Evolutionary conservation across 177 flowering plant genomes (phyloP).

Genomic region (Vitis hybrid): DNA sequence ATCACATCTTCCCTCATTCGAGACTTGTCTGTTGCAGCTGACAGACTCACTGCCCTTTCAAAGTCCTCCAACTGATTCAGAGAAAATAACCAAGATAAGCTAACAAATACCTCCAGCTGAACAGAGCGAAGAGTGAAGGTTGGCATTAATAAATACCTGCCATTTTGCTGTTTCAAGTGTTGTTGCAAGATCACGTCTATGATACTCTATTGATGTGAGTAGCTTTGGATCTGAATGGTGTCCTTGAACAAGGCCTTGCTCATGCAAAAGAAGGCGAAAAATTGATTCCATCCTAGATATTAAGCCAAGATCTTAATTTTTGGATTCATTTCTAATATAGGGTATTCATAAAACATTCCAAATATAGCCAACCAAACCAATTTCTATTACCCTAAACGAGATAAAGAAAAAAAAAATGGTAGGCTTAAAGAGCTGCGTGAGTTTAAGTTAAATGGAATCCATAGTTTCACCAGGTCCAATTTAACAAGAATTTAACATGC

Average conservation of each 20-base stretch:
- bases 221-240: slow-evolving; percentile 35
- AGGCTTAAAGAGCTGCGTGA: not conserved
- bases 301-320: not conserved
- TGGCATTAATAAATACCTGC: slow-evolving; percentile 40
- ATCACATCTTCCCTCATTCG: slow-evolving; percentile 29
- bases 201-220: slow-evolving; percentile 43
- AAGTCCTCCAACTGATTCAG: slow-evolving; percentile 53
- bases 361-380: too few relatives aligned
- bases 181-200: slow-evolving; percentile 54
- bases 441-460: too few relatives aligned
- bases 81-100: not conserved
- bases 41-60: slow-evolving; percentile 42
- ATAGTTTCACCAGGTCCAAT: too few relatives aligned
- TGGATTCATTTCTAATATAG: not conserved
- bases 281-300: slow-evolving; percentile 53
- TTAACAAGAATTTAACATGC: too few relatives aligned
- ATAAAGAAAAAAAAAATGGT: not conserved
- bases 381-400: too few relatives aligned
- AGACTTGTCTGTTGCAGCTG: slow-evolving; percentile 27
- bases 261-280: slow-evolving; percentile 48
- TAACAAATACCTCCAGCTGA: not conserved
- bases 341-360: not conserved
- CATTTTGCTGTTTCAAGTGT: slow-evolving; percentile 63
- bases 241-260: slow-evolving; percentile 40
- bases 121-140: not conserved